Conservation (phyloP, 2,329 filamentous ascomycete genomes). For the Tolypocladium tundrense region DNA sequence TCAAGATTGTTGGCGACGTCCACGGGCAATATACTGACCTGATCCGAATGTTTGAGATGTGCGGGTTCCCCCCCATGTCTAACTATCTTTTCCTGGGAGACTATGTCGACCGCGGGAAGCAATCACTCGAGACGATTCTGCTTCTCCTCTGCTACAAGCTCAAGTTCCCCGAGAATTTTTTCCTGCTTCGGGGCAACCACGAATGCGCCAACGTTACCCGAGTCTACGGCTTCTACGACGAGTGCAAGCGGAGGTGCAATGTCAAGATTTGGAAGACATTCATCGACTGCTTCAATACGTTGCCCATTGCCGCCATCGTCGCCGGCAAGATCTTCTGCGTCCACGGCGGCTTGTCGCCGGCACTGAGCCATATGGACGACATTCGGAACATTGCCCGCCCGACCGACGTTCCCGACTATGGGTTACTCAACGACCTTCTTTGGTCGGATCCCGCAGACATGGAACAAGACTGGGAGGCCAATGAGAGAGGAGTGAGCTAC, state of each 20-base stretch:
- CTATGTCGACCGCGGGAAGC: conserved; percentile 94
- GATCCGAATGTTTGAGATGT: conserved; percentile 97
- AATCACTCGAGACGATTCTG: conserved; percentile 88
- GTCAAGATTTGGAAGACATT: conserved; percentile 99
- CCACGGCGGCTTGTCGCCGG: conserved; percentile 87
- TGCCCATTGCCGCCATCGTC: conserved; percentile 93
- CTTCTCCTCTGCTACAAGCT: conserved; percentile 93
- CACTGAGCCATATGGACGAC: conserved; percentile 93
- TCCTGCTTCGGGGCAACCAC: conserved; percentile 87
- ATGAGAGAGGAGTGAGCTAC: conserved; percentile 93
- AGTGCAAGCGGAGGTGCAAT: conserved; percentile 92
- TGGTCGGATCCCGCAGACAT: conserved; percentile 98
- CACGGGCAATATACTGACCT: conserved; percentile 95
- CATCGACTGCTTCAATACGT: conserved; percentile 89
- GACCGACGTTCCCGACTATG: conserved; percentile 95
- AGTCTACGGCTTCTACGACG: conserved; percentile 96
- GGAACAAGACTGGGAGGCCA: conserved; percentile 96
- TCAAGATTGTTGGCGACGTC: conserved; percentile 96
- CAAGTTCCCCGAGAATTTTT: conserved; percentile 96
- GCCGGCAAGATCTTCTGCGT: conserved; percentile 97
- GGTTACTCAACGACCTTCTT: conserved; percentile 83
- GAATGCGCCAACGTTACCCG: conserved; percentile 94
- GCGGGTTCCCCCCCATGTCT: conserved; percentile 81
- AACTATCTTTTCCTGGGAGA: conserved; percentile 95
- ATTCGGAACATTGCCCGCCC: conserved; percentile 92